A percentile compares a stretch with the other conserved stretches of the same genome.
phyloP scores from a whole-genome alignment of 129 eudicot species.

The Flaveria trinervia region DNA sequence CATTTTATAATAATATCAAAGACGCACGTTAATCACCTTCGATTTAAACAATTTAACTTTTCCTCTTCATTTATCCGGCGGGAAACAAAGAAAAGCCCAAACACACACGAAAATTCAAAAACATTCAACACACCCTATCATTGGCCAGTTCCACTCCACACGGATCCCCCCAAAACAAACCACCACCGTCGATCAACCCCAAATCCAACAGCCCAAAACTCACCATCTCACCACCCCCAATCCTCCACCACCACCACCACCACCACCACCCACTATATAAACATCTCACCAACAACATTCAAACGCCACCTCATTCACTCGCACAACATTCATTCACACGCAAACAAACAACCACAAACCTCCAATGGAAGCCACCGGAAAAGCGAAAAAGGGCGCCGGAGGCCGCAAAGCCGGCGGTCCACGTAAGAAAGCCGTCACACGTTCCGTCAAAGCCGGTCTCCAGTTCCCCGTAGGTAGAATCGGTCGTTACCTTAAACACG shows the following conservation, averaged over 20 bases:
- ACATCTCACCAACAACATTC: neutral
- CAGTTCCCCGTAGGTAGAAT: constrained; percentile 14
- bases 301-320: neutral
- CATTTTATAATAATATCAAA: too few relatives aligned
- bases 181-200: neutral
- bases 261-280: neutral
- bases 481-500: neutral
- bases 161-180: neutral
- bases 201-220: constrained; percentile 11
- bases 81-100: neutral
- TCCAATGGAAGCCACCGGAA: constrained; percentile 1
- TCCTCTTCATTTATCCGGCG: neutral
- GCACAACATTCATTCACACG: neutral
- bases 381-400: neutral
- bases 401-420: constrained; percentile 17
- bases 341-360: neutral
- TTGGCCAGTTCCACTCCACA: neutral
- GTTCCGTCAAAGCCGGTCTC: constrained; percentile 7
- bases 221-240: too few relatives aligned
- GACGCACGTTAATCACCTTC: too few relatives aligned
- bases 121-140: neutral
- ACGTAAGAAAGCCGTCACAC: constrained; percentile 2
- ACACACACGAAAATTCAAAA: neutral
- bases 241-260: neutral
- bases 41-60: too few relatives aligned